Percentiles rank a stretch among this genome's conserved stretches.
phyloP scores from a whole-genome alignment of 768 basidiomycete species.

The Boletus vermiculosoides region DNA sequence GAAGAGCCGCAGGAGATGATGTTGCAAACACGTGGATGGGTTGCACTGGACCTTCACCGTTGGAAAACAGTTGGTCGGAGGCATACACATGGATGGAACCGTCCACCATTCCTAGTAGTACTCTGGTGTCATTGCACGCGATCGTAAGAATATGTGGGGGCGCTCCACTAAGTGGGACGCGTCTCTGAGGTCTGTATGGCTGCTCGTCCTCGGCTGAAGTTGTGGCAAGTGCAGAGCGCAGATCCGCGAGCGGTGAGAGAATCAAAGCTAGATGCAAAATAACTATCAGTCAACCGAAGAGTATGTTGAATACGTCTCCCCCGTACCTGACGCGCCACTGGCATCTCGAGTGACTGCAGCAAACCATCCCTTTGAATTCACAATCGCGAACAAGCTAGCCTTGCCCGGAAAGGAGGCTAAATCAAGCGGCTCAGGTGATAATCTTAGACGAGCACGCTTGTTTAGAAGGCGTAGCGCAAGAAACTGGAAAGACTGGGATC shows the following conservation, averaged over 20 bases:
- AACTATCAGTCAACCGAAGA: background rate
- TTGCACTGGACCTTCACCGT: slow-evolving; percentile 40
- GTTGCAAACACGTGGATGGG: slow-evolving; percentile 51
- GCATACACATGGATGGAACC: slow-evolving; percentile 65
- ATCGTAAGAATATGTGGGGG: slow-evolving; percentile 57
- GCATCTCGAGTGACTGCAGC: slow-evolving; percentile 50
- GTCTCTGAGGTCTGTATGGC: slow-evolving; percentile 53
- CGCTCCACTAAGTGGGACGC: slow-evolving; percentile 41
- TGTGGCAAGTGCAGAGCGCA: slow-evolving; percentile 52
- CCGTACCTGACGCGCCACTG: slow-evolving; percentile 39
- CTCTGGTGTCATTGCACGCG: slow-evolving; percentile 55
- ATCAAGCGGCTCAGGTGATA: slow-evolving; percentile 54
- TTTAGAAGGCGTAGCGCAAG: slow-evolving; percentile 42
- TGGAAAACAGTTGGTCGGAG: slow-evolving; percentile 48
- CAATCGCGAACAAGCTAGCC: slow-evolving; percentile 55
- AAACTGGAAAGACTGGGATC: slow-evolving; percentile 31
- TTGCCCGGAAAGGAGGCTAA: slow-evolving; percentile 41
- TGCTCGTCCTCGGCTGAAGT: slow-evolving; percentile 40
- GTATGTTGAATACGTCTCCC: background rate
- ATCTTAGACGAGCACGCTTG: slow-evolving; percentile 61
- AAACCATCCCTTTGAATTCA: slow-evolving; percentile 68
- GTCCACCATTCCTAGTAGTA: slow-evolving; percentile 57
- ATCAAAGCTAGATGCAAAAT: slow-evolving; percentile 47
- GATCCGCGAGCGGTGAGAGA: slow-evolving; percentile 56
- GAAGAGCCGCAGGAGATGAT: slow-evolving; percentile 42